phyloP scores from a whole-genome alignment of 2,329 filamentous ascomycete genomes.

The Lecanicillium sp. region DNA sequence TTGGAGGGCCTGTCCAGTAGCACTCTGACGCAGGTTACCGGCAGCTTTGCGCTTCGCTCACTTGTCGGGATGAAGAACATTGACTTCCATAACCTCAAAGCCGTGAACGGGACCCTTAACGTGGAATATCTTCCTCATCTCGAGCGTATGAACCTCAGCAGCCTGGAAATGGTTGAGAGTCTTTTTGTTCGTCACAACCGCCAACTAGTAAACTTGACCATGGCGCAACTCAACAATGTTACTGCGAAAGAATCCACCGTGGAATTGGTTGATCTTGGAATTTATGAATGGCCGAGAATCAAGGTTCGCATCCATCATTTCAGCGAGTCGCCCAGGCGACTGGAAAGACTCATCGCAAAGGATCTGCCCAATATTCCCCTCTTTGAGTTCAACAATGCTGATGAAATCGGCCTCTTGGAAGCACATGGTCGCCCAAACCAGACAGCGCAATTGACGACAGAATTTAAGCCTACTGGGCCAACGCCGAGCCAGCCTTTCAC shows the following conservation, averaged over 20 bases:
- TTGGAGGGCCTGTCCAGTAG: neutral
- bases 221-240: neutral
- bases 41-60: neutral
- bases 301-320: neutral
- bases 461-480: neutral
- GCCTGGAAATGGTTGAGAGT: neutral
- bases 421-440: neutral
- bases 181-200: neutral
- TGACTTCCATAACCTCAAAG: neutral
- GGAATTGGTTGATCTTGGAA: neutral
- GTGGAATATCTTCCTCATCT: neutral
- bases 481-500: neutral
- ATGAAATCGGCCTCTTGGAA: neutral
- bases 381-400: neutral
- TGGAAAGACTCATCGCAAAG: neutral
- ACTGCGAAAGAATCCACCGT: neutral
- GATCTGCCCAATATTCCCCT: neutral
- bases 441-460: neutral
- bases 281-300: neutral
- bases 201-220: neutral
- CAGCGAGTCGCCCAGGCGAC: neutral
- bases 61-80: neutral
- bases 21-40: neutral
- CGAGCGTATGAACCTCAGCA: neutral
- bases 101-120: neutral